Evolutionary conservation across 805 yeast species (phyloP).

Genomic region (Saccharomycopsis fodiens): DNA sequence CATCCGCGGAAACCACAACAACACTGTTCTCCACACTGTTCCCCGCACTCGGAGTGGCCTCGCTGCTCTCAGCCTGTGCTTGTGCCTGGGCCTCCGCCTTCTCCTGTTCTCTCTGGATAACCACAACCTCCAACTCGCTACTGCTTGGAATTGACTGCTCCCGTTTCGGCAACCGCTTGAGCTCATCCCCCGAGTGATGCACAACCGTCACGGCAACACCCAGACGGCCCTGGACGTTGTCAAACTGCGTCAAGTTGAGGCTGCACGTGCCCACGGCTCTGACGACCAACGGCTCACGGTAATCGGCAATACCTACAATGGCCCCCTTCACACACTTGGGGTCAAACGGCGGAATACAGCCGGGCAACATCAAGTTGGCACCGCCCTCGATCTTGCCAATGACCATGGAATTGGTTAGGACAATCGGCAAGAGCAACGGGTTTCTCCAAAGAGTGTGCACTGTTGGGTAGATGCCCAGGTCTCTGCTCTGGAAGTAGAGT

Average conservation of each 20-base stretch:
- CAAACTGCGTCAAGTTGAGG: constrained; percentile 37
- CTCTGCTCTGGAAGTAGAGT: constrained; percentile 59
- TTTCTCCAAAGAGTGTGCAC: constrained; percentile 64
- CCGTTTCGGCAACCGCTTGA: constrained; percentile 43
- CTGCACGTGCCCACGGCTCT: constrained; percentile 66
- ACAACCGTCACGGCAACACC: constrained; percentile 75
- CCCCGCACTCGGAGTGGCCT: constrained; percentile 11
- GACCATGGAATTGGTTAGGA: constrained; percentile 68
- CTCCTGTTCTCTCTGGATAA: not conserved
- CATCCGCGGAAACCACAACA: too few species aligned
- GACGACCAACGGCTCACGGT: constrained; percentile 50
- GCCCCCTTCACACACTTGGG: constrained; percentile 32
- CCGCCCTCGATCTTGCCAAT: constrained; percentile 65
- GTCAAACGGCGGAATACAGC: constrained; percentile 43
- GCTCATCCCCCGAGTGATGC: constrained; percentile 63
- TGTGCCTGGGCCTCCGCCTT: constrained; percentile 16
- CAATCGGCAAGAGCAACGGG: constrained; percentile 57
- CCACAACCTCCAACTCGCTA: constrained; percentile 23
- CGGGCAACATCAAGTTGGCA: constrained; percentile 76
- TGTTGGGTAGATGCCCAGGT: constrained; percentile 57
- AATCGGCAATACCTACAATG: constrained; percentile 65
- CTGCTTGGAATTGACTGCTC: constrained; percentile 38
- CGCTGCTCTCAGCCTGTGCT: constrained; percentile 8
- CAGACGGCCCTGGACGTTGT: constrained; percentile 47
- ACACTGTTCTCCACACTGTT: constrained; percentile 8